phyloP scores from a whole-genome alignment of 306 rosid species.

The Myrica gale region DNA sequence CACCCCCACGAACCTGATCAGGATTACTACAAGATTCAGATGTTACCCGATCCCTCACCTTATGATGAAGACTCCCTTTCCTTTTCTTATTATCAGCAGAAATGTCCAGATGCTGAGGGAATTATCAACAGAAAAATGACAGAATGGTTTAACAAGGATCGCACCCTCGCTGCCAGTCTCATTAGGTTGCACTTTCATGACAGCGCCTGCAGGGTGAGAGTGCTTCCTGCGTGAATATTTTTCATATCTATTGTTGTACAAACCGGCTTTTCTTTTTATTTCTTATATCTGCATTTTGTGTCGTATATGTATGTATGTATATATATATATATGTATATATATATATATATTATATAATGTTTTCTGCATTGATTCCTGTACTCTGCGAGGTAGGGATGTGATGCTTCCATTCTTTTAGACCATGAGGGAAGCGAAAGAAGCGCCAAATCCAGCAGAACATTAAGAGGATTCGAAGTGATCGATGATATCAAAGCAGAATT shows the following conservation, averaged over 20 bases:
- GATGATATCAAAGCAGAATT: constrained; percentile 74
- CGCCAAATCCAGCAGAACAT: constrained; percentile 61
- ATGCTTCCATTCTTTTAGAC: constrained; percentile 65
- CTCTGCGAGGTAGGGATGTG: constrained; percentile 58
- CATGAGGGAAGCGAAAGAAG: constrained; percentile 76
- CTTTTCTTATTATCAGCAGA: constrained; percentile 46
- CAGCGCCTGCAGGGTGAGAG: constrained; percentile 63
- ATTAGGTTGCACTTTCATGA: constrained; percentile 86
- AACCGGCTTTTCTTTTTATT: background rate
- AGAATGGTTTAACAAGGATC: constrained; percentile 55
- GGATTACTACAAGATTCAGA: constrained; percentile 9
- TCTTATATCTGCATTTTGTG: background rate
- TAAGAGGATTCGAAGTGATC: constrained; percentile 73
- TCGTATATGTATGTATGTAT: background rate
- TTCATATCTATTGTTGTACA: background rate
- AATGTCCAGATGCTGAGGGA: constrained; percentile 62
- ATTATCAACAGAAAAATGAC: constrained; percentile 48
- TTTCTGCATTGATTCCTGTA: background rate
- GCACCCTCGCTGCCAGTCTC: constrained; percentile 61
- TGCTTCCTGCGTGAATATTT: background rate
- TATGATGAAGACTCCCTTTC: constrained; percentile 52
- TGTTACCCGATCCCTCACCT: constrained; percentile 21
- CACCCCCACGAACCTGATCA: constrained; percentile 10
- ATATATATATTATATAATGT: background rate
- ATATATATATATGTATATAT: background rate